Conservation (phyloP, 2,329 filamentous ascomycete species). For the Neofusicoccum parvum region DNA sequence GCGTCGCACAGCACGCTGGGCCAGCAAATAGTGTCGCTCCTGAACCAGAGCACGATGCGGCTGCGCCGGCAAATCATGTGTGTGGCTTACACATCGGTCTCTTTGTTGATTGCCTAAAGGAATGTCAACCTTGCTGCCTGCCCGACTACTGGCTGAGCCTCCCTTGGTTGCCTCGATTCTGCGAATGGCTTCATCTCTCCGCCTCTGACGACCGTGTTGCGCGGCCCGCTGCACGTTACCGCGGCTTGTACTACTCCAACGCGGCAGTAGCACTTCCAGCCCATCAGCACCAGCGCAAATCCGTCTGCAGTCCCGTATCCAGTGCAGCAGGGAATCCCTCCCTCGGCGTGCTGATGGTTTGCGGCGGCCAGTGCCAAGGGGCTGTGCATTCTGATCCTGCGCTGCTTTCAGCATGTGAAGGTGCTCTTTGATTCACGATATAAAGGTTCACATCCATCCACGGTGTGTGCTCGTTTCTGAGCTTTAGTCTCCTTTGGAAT, state of each 20-base stretch:
- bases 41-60: background rate
- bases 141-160: background rate
- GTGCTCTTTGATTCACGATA: background rate
- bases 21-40: background rate
- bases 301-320: background rate
- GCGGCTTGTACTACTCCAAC: background rate
- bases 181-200: background rate
- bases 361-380: background rate
- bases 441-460: background rate
- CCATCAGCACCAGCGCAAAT: background rate
- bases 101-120: background rate
- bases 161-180: background rate
- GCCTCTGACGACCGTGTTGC: background rate
- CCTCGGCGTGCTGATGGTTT: background rate
- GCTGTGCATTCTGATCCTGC: background rate
- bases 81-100: background rate
- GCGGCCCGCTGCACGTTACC: background rate
- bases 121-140: background rate
- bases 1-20: background rate
- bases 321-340: background rate
- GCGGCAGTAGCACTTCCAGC: background rate
- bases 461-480: no score
- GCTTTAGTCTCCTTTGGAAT: background rate
- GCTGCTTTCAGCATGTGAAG: background rate
- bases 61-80: background rate